Percentiles rank a stretch among this genome's conserved stretches.
Conservation (phyloP, 495 filamentous ascomycete genomes). For the Penicillium dipodomyicola region DNA sequence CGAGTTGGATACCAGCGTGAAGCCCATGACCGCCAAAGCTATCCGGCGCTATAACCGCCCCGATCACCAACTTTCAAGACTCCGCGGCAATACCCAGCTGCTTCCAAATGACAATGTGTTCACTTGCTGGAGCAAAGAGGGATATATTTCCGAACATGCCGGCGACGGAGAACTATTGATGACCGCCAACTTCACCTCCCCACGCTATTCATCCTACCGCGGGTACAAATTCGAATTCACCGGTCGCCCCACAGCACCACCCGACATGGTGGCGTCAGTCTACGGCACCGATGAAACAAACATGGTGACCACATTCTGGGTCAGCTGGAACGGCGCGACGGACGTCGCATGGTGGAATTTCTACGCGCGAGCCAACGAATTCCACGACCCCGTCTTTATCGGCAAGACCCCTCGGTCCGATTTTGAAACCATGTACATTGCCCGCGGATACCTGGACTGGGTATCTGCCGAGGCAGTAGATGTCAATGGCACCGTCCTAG, state of each 20-base stretch:
- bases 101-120: conserved; percentile 54
- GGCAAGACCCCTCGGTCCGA: conserved; percentile 25
- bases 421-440: conserved; percentile 37
- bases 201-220: conserved; percentile 33
- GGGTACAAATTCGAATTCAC: conserved; percentile 36
- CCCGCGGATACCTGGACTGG: conserved; percentile 37
- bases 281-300: conserved; percentile 30
- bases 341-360: conserved; percentile 41
- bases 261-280: conserved; percentile 30
- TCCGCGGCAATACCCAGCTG: conserved; percentile 56
- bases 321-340: conserved; percentile 50
- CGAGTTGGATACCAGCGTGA: conserved; percentile 44
- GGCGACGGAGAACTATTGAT: conserved; percentile 48
- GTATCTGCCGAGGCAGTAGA: conserved; percentile 49
- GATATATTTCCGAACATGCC: conserved; percentile 51
- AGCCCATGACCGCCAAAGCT: conserved; percentile 44
- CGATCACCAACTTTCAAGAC: conserved; percentile 43
- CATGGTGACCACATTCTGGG: conserved; percentile 35
- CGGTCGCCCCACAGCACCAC: conserved; percentile 27
- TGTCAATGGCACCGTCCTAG: conserved; percentile 18
- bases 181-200: conserved; percentile 27
- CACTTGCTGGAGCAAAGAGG: conserved; percentile 55
- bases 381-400: conserved; percentile 25
- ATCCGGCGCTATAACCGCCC: conserved; percentile 42
- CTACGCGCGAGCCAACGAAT: conserved; percentile 32